Evolutionary conservation across 2,329 filamentous ascomycete genomes (phyloP), one percentile per base, ranked within the genome.

Genomic region (Penicillium concentricum): DNA sequence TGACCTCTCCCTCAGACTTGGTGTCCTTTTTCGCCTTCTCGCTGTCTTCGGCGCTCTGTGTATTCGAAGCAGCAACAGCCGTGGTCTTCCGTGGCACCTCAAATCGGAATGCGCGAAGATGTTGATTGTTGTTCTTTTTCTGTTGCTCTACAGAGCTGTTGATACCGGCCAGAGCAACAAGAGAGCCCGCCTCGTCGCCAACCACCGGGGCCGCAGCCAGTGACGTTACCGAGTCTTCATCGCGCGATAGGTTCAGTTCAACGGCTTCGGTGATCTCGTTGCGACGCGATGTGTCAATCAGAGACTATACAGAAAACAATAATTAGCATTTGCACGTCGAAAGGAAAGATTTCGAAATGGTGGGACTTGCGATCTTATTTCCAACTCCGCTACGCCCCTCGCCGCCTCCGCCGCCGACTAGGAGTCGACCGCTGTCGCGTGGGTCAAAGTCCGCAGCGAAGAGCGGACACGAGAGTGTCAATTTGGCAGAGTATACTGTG

Each of bases 381-480:
- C 87, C 86, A 22, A 96, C 90, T 43, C 91, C 92, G 64, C 85
- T 91, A 62, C 86, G 85, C 47, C 89, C 87, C 62, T 90, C 87
- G 49, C 93, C 93, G 62, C 93, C 93, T 60, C 93, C 93, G 51
- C 93, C 93, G 58, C 88, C 91, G 37, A 96, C 90, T 9, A 96
- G 79, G 24, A 97, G 81, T 61, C 87, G 87, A 61, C 84, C 84
- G 58, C 87, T 83, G 77, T 95, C 87, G 68, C 88, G 83, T 50
- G 89, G 90, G 70, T 96, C 91, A 74, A 96, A 97, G 70, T 92
- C 92, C 72, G 91, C 89, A 54, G 89, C 86, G 74, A 92, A 96
- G 57, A 96, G 84, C 47, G 92, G 92, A 74, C 93, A 97, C 56
- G 86, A 84, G 62, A 95, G 84, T 54, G 85, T 85, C 65, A 86